These are phyloP conservation scores for Diutina pseudorugosa DNA, from an alignment of 1,139 yeast species.

Conservation along the genomic window DNA sequence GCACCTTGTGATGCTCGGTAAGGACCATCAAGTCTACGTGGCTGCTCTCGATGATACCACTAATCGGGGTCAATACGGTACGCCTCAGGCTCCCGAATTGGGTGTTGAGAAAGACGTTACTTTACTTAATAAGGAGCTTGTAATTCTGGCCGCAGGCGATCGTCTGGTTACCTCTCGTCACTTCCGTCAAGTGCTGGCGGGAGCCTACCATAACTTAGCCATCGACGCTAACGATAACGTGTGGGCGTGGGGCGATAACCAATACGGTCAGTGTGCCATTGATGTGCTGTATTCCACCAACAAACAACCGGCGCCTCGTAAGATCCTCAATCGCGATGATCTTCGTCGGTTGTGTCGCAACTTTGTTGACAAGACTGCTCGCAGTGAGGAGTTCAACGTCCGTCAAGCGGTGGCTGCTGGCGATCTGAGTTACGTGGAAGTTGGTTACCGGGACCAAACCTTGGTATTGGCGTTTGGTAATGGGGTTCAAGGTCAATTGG, in stretches of 20 bases:
- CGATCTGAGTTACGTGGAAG: slow-evolving; percentile 47
- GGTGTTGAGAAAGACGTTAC: slow-evolving; percentile 26
- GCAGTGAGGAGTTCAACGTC: slow-evolving; percentile 16
- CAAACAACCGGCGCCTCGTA: slow-evolving; percentile 56
- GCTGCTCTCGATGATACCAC: slow-evolving; percentile 31
- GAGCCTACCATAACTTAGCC: slow-evolving; percentile 62
- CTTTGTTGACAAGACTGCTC: slow-evolving; percentile 19
- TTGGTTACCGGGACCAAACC: slow-evolving; percentile 15
- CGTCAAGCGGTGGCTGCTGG: slow-evolving; percentile 54
- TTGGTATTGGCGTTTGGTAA: slow-evolving; percentile 60
- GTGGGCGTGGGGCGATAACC: slow-evolving; percentile 79
- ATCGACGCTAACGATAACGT: slow-evolving; percentile 49
- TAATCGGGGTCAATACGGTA: slow-evolving; percentile 74
- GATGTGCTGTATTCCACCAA: slow-evolving; percentile 56
- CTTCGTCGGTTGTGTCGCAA: slow-evolving; percentile 12
- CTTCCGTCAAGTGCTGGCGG: slow-evolving; percentile 56
- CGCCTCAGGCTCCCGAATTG: slow-evolving; percentile 60
- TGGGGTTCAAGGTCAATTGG: slow-evolving; percentile 83
- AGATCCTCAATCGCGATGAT: slow-evolving; percentile 22
- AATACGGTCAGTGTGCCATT: slow-evolving; percentile 73
- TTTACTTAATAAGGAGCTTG: slow-evolving; percentile 23
- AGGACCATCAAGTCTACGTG: slow-evolving; percentile 52
- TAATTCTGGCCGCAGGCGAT: slow-evolving; percentile 12
- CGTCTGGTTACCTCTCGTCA: slow-evolving; percentile 24
- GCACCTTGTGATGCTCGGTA: slow-evolving; percentile 54